Conservation (phyloP, 1,284 basidiomycete genomes). For the Chiua sp. region DNA sequence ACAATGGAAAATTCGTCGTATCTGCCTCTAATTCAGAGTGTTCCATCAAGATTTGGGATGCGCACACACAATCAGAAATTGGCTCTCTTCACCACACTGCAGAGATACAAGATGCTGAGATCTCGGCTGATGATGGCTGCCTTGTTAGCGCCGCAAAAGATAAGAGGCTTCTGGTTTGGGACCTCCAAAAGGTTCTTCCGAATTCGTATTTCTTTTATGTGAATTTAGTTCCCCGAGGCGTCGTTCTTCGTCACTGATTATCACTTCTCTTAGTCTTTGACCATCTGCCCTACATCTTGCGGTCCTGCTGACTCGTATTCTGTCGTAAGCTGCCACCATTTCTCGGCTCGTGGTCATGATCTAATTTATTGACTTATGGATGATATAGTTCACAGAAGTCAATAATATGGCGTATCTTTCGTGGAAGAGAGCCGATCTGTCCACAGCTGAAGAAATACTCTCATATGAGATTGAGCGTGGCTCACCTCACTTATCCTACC, state of each 20-base stretch:
- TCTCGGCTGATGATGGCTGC: slow-evolving; percentile 20
- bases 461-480: slow-evolving; percentile 17
- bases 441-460: slow-evolving; percentile 18
- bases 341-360: not conserved
- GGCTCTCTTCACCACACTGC: slow-evolving; percentile 9
- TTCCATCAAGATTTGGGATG: slow-evolving; percentile 24
- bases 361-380: slow-evolving; percentile 3
- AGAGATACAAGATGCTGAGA: slow-evolving; percentile 14
- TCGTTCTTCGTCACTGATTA: not conserved
- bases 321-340: slow-evolving; percentile 11
- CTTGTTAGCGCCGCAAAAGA: slow-evolving; percentile 13
- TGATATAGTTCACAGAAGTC: slow-evolving; percentile 20
- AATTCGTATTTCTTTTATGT: slow-evolving; percentile 16
- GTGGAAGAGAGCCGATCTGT: slow-evolving; percentile 13
- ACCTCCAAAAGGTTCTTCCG: slow-evolving; percentile 12
- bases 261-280: slow-evolving; percentile 13
- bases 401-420: slow-evolving; percentile 12
- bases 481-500: not conserved
- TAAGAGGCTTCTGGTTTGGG: slow-evolving; percentile 17
- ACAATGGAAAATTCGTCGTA: slow-evolving; percentile 26
- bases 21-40: slow-evolving; percentile 23
- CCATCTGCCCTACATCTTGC: not conserved
- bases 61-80: slow-evolving; percentile 5
- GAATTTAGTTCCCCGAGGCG: not conserved
- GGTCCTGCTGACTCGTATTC: not conserved